These are phyloP conservation scores for Botryotinia convoluta DNA, from an alignment of 2,329 filamentous ascomycete species.

Conservation along the genomic window DNA sequence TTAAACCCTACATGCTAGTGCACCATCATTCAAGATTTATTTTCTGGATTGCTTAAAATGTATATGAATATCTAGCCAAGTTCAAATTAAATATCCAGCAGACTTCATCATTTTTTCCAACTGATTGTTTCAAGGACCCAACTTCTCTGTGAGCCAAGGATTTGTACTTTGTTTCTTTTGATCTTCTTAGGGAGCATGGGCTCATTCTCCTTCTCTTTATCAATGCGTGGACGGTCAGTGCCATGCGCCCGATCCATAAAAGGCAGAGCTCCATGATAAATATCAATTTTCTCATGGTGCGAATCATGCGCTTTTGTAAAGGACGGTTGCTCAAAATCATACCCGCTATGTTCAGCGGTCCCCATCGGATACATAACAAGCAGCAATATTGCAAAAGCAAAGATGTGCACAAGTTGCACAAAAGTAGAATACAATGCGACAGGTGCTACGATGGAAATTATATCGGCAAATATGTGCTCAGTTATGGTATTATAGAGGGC, in stretches of 20 bases:
- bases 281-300: background rate
- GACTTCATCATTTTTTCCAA: background rate
- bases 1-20: background rate
- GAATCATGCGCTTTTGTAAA: background rate
- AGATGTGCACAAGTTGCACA: background rate
- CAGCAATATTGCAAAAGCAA: background rate
- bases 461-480: conserved; percentile 55
- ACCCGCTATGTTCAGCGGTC: background rate
- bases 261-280: background rate
- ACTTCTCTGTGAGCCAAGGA: background rate
- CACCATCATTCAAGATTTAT: background rate
- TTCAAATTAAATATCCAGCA: background rate
- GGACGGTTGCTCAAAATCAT: background rate
- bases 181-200: background rate
- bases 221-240: background rate
- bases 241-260: background rate
- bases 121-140: background rate
- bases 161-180: background rate
- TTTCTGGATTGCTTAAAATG: background rate
- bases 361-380: background rate
- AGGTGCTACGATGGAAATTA: conserved; percentile 51
- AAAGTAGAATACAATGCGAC: background rate
- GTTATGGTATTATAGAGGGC: conserved; percentile 56
- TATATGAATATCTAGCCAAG: background rate
- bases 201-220: background rate